These are phyloP conservation scores for Plasmopara viticola DNA, from an alignment of 352 stramenopile species.

Conservation along the genomic window DNA sequence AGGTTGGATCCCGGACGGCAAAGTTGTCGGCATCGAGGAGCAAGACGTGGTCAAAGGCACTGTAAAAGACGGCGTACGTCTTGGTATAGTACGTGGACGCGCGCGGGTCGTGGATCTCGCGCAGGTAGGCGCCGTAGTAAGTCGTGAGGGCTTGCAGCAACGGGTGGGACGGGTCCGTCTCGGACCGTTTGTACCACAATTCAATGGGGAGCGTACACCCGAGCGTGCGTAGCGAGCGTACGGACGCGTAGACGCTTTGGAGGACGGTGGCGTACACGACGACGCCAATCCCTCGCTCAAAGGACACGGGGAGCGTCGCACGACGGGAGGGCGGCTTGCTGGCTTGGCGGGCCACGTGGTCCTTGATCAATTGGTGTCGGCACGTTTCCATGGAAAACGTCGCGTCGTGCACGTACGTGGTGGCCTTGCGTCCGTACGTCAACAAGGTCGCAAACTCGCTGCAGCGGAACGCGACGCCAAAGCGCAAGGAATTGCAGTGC, in stretches of 20 bases:
- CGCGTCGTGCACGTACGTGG: slow-evolving; percentile 39
- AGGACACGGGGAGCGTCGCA: slow-evolving; percentile 3
- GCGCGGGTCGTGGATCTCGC: slow-evolving; percentile 51
- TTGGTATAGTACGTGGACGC: slow-evolving; percentile 66
- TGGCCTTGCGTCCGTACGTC: slow-evolving; percentile 28
- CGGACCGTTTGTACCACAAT: slow-evolving; percentile 54
- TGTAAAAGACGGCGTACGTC: slow-evolving; percentile 69
- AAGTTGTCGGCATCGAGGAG: slow-evolving; percentile 79
- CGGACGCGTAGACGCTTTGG: slow-evolving; percentile 40
- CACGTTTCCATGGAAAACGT: slow-evolving; percentile 30
- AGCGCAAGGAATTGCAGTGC: slow-evolving; percentile 54
- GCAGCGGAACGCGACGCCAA: slow-evolving; percentile 35
- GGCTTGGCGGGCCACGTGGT: no score
- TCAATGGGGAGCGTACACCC: slow-evolving; percentile 55
- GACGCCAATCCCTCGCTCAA: slow-evolving; percentile 38
- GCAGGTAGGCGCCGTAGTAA: slow-evolving; percentile 42
- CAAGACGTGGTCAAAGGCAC: slow-evolving; percentile 63
- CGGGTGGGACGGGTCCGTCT: slow-evolving; percentile 40
- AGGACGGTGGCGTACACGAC: slow-evolving; percentile 52
- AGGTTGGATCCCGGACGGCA: slow-evolving; percentile 51
- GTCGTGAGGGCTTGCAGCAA: slow-evolving; percentile 34
- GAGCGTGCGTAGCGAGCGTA: slow-evolving; percentile 33
- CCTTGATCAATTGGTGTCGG: slow-evolving; percentile 22
- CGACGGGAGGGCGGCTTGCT: no score
- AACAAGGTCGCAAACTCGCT: slow-evolving; percentile 38